Conservation (phyloP, 805 yeast genomes). For the Lachancea mirantina region DNA sequence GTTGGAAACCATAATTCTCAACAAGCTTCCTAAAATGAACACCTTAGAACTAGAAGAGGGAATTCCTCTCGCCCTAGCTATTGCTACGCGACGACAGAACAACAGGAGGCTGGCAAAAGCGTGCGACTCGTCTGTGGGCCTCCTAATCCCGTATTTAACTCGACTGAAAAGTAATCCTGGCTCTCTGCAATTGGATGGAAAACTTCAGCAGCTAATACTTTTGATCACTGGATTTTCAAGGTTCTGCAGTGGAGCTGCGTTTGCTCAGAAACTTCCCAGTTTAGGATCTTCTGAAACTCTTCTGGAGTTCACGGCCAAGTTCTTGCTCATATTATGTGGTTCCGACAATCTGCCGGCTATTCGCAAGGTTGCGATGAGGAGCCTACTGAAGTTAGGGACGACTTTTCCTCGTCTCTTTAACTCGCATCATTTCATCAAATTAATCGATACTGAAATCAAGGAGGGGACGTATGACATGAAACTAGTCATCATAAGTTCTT, state of each 20-base stretch:
- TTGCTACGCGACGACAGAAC: slow-evolving; percentile 42
- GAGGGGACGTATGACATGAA: slow-evolving; percentile 36
- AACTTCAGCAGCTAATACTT: slow-evolving; percentile 49
- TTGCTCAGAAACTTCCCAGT: slow-evolving; percentile 35
- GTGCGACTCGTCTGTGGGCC: slow-evolving; percentile 50
- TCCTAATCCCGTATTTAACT: slow-evolving; percentile 41
- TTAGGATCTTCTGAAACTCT: slow-evolving; percentile 48
- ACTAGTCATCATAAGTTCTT: slow-evolving; percentile 47
- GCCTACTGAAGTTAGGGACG: slow-evolving; percentile 51
- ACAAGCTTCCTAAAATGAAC: slow-evolving; percentile 52
- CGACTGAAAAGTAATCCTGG: slow-evolving; percentile 22
- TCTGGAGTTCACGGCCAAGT: slow-evolving; percentile 50
- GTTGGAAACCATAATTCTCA: slow-evolving; percentile 46
- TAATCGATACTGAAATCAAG: slow-evolving; percentile 46
- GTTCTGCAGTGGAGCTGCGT: slow-evolving; percentile 52
- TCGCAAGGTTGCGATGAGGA: slow-evolving; percentile 48
- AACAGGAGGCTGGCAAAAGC: slow-evolving; percentile 51
- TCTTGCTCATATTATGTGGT: slow-evolving; percentile 48
- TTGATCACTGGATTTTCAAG: slow-evolving; percentile 67
- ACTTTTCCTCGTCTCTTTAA: slow-evolving; percentile 61
- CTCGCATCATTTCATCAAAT: slow-evolving; percentile 43
- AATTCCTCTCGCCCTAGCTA: slow-evolving; percentile 57
- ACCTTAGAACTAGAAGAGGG: slow-evolving; percentile 63
- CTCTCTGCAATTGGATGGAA: slow-evolving; percentile 32
- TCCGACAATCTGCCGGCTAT: slow-evolving; percentile 30